Percentiles rank a stretch among this genome's conserved stretches.
Evolutionary conservation across 169 alveolate species (phyloP).

Genomic region (Cyclospora cayetanensis): DNA sequence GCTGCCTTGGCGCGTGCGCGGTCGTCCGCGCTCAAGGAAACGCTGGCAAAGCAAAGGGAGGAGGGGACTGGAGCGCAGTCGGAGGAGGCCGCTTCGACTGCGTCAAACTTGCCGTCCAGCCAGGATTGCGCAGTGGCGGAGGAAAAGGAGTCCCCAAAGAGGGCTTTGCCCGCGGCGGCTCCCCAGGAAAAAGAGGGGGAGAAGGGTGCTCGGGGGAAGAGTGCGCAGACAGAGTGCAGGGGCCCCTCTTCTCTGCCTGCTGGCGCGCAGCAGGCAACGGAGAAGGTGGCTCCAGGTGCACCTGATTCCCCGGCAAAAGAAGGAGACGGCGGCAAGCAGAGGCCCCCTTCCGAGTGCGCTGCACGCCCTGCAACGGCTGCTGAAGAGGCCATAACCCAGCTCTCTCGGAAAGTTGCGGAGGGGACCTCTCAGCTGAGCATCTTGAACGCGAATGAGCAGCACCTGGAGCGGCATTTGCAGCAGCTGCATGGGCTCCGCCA

Average conservation of each 20-base stretch:
- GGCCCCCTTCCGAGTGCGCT: not conserved
- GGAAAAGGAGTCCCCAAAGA: too few relatives aligned
- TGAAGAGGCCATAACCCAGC: slow-evolving; percentile 2
- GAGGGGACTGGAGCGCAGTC: not conserved
- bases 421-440: not conserved
- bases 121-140: too few relatives aligned
- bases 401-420: not conserved
- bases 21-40: too few relatives aligned
- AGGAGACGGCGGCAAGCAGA: not conserved
- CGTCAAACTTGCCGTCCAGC: not conserved
- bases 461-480: slow-evolving; percentile 32
- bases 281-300: not conserved
- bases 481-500: slow-evolving; percentile 2
- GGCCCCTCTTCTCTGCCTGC: too few relatives aligned
- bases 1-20: too few relatives aligned
- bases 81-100: not conserved
- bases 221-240: too few relatives aligned
- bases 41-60: not conserved
- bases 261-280: not conserved
- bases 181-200: too few relatives aligned
- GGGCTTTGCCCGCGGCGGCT: too few relatives aligned
- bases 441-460: not conserved
- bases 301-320: not conserved
- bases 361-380: slow-evolving; percentile 11
- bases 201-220: too few relatives aligned